phyloP scores from a whole-genome alignment of 176 grass and related monocot species.

The Cymbopogon citratus region DNA sequence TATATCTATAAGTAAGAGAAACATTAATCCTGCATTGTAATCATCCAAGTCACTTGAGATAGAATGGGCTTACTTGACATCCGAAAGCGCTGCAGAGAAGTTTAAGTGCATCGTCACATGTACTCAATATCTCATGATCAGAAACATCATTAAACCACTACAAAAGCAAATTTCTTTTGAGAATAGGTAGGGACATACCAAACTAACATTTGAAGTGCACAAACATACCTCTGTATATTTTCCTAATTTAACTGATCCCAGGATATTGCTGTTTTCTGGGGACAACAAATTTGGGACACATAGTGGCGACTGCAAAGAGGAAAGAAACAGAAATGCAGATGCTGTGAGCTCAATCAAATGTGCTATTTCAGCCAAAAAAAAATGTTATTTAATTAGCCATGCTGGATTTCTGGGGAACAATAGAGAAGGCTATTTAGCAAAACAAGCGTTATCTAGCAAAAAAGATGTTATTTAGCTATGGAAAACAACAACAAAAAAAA shows the following conservation, averaged over 20 bases:
- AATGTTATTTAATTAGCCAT: not conserved
- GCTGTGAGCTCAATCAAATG: constrained; percentile 3
- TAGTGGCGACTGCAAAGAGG: constrained; percentile 52
- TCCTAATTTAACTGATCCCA: constrained; percentile 74
- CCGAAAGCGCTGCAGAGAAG: constrained; percentile 59
- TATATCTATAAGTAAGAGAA: not conserved
- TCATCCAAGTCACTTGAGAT: not conserved
- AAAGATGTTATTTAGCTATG: not conserved
- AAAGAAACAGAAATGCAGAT: constrained; percentile 9
- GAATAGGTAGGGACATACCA: constrained; percentile 4
- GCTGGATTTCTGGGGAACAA: not conserved
- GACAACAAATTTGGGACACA: constrained; percentile 82
- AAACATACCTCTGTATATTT: constrained; percentile 81
- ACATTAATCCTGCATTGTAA: not conserved
- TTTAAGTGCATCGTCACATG: constrained; percentile 86
- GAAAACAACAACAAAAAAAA: not conserved
- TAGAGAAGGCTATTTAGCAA: not conserved
- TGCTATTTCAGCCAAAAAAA: not conserved
- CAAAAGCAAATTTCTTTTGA: constrained; percentile 31
- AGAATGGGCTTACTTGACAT: constrained; percentile 56
- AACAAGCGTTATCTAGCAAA: too few relatives aligned
- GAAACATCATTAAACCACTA: constrained; percentile 99
- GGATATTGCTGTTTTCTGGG: constrained; percentile 49
- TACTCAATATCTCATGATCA: constrained; percentile 63
- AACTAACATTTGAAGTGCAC: constrained; percentile 5